Conservation (phyloP, 441 rosid species). For the Metrosideros polymorpha region DNA sequence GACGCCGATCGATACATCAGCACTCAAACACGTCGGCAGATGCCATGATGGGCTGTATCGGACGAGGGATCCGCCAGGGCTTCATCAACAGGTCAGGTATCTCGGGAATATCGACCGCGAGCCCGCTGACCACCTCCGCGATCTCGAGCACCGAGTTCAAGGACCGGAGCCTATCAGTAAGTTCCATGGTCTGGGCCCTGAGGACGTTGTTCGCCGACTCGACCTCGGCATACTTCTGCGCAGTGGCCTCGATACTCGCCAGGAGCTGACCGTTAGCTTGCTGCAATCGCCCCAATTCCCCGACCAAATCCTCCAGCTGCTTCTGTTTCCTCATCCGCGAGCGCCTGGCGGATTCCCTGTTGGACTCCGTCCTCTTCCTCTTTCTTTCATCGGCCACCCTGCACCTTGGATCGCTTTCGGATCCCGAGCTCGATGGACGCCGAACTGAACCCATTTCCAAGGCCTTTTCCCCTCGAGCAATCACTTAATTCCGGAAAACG, state of each 20-base stretch:
- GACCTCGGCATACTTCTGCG: conserved; percentile 29
- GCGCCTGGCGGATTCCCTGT: conserved; percentile 74
- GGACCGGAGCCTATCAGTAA: conserved; percentile 54
- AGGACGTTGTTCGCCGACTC: conserved; percentile 59
- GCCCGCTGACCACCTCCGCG: conserved; percentile 48
- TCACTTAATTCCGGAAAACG: not conserved
- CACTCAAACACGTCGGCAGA: not conserved
- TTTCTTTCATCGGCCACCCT: conserved; percentile 33
- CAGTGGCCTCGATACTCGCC: conserved; percentile 18
- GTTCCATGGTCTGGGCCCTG: conserved; percentile 53
- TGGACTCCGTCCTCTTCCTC: conserved; percentile 80
- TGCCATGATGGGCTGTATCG: not conserved
- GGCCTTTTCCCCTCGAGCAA: not conserved
- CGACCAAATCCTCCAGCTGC: conserved; percentile 40
- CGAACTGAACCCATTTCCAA: not conserved
- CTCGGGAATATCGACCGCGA: conserved; percentile 56
- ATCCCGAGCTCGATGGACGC: not conserved
- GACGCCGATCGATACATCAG: not conserved
- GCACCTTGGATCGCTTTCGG: not conserved
- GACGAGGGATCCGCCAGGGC: not conserved
- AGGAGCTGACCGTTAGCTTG: conserved; percentile 25
- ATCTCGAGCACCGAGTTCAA: conserved; percentile 63
- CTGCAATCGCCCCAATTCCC: conserved; percentile 41
- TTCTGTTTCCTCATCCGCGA: conserved; percentile 74
- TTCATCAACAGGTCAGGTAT: conserved; percentile 1